A percentile compares a stretch with the other conserved stretches of the same genome.
These are phyloP conservation scores for Apostasia shenzhenica DNA, from an alignment of 106 monocot species.

Conservation along the genomic window DNA sequence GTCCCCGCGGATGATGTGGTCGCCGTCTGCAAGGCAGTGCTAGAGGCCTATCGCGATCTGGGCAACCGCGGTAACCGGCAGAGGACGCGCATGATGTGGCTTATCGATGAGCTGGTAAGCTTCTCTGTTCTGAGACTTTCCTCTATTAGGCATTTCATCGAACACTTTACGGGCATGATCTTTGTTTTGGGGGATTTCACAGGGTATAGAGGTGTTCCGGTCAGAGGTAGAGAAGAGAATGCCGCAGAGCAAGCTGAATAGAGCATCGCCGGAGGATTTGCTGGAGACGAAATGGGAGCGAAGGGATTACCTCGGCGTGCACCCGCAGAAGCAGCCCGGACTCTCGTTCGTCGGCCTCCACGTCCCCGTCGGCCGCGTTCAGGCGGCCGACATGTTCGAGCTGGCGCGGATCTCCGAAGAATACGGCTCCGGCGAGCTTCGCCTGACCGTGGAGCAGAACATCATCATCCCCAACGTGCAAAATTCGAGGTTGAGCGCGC, in stretches of 20 bases:
- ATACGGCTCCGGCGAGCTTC: constrained; percentile 84
- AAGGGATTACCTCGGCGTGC: constrained; percentile 73
- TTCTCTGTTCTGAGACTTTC: neutral
- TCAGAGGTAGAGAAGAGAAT: constrained; percentile 80
- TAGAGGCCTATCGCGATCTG: constrained; percentile 85
- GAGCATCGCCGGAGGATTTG: constrained; percentile 54
- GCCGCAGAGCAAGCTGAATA: constrained; percentile 45
- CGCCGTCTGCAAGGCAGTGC: constrained; percentile 63
- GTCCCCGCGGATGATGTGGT: constrained; percentile 60
- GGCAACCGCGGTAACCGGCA: constrained; percentile 84
- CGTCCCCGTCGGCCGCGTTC: constrained; percentile 72
- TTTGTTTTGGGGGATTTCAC: neutral
- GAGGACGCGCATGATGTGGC: constrained; percentile 99
- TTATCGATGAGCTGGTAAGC: constrained; percentile 93
- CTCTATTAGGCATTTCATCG: neutral
- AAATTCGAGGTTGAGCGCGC: constrained; percentile 19
- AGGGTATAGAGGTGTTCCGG: constrained; percentile 84
- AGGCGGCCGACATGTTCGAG: constrained; percentile 75
- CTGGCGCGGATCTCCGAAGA: constrained; percentile 69
- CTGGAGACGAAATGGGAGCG: constrained; percentile 58
- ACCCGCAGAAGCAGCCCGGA: constrained; percentile 72
- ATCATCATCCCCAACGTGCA: constrained; percentile 68
- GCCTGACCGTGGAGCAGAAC: constrained; percentile 92
- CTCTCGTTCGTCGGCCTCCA: constrained; percentile 80
- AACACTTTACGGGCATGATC: neutral